A percentile compares a stretch with the other conserved stretches of the same genome.
Conservation (phyloP, 1,139 yeast species). For the Debaryomyces psychrophilus region DNA sequence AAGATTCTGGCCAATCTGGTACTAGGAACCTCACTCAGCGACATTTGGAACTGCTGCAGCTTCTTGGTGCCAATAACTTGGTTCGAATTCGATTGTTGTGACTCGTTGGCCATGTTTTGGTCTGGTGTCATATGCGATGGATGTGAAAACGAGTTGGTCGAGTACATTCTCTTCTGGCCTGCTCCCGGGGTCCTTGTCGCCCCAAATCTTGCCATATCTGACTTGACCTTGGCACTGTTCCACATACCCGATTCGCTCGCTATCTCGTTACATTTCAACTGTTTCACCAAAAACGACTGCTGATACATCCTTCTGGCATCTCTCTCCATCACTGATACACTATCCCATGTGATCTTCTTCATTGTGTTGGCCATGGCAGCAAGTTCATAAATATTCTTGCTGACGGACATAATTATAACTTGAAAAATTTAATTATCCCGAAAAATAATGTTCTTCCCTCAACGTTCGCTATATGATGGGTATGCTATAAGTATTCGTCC, state of each 20-base stretch:
- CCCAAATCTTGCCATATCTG: slow-evolving; percentile 14
- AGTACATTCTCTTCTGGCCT: slow-evolving; percentile 17
- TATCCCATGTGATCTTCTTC: slow-evolving; percentile 9
- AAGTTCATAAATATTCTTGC: slow-evolving; percentile 14
- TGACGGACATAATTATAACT: slow-evolving; percentile 13
- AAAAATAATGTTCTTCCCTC: neutral
- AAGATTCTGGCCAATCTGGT: slow-evolving; percentile 83
- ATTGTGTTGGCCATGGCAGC: slow-evolving; percentile 13
- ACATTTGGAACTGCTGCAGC: slow-evolving; percentile 50
- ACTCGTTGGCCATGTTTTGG: slow-evolving; percentile 10
- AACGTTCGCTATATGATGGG: neutral
- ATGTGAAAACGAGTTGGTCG: slow-evolving; percentile 26
- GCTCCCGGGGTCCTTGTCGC: slow-evolving; percentile 1
- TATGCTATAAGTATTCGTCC: neutral
- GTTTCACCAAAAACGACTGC: slow-evolving; percentile 11
- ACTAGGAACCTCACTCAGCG: slow-evolving; percentile 79
- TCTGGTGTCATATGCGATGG: slow-evolving; percentile 11
- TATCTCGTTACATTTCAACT: neutral
- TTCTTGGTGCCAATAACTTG: slow-evolving; percentile 33
- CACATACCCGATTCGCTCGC: slow-evolving; percentile 13
- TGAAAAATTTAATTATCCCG: slow-evolving; percentile 2
- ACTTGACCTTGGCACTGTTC: slow-evolving; percentile 16
- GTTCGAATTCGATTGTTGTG: slow-evolving; percentile 11
- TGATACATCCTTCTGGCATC: slow-evolving; percentile 10
- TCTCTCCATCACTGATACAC: slow-evolving; percentile 8